Conservation (phyloP, 139 green algal species). For the Chlamydomonas sp. region DNA sequence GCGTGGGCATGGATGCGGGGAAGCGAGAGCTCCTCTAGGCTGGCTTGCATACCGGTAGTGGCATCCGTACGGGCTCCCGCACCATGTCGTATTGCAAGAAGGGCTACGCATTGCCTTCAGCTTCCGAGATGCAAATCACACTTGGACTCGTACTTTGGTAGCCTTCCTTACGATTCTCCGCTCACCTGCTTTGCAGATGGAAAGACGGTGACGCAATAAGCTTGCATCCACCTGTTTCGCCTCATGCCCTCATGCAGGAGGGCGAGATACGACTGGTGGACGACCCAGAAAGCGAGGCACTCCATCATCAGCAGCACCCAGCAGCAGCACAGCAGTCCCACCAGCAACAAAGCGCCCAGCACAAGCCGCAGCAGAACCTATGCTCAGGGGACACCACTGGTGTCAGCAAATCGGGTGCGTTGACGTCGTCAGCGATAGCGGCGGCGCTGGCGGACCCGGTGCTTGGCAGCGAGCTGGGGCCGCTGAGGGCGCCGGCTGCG, state of each 20-base stretch:
- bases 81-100: too few species aligned
- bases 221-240: background rate
- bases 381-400: background rate
- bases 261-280: slow-evolving; percentile 29
- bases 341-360: background rate
- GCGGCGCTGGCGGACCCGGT: background rate
- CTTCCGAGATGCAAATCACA: too few species aligned
- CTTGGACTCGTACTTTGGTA: too few species aligned
- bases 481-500: background rate
- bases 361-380: background rate
- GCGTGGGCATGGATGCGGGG: too few species aligned
- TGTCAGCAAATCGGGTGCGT: too few species aligned
- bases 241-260: background rate
- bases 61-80: too few species aligned
- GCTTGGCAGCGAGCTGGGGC: background rate
- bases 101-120: too few species aligned
- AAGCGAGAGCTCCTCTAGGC: too few species aligned
- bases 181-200: background rate
- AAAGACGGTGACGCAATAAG: background rate
- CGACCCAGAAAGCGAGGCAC: slow-evolving; percentile 9
- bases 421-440: background rate
- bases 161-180: background rate
- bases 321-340: background rate
- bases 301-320: background rate
- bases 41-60: too few species aligned